Base-by-base conservation (phyloP, 1,284 basidiomycete genomes). In the Cutaneotrichosporon dermatis region DNA sequence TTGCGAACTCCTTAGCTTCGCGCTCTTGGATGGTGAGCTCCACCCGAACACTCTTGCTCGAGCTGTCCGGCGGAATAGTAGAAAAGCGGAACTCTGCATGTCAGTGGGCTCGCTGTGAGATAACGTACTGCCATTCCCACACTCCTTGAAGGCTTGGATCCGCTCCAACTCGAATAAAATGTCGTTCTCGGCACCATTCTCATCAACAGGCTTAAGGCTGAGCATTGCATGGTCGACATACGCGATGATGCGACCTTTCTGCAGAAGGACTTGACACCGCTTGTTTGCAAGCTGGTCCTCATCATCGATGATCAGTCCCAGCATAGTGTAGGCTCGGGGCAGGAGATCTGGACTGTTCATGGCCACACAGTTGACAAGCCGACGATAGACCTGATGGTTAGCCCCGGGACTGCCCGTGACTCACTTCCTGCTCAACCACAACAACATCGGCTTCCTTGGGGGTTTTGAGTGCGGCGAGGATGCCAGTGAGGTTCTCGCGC, bases 1-100 rank as follows among this genome's bases (percentile, higher is more conserved):
- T n/a, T 25, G 10, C 45, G 15, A 80, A 81, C 44, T 71, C 76
- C 8, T 83, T 86, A 55, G 80, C 80, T 10, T 55, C 36, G 16
- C 41, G 11, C 12, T 12, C 37, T 6, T 40, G 5, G 12, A 41
- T 55, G 6, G 16, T 13, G 8, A 51, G 41, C 16, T 41, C 39
- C 10, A 51, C 50, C 3, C 13, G 12, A 3, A 12, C 34, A 11
- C 11, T 33, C 10, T 49, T 33, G 10, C 34, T 33, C 3, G 11
- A 25, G 11, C 33, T 6, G 4, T 5, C 5, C 46, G 34, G 34
- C 12, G 33, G 46, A 36, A 49, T 36, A 7, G 46, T 49, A 33
- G 6, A 7, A 6, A 36, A 49, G 1, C 33, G 34, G 46, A 49
- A 49, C 6, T 13, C 46, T 49, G 46, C 12, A 8, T 34, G 46